These are phyloP conservation scores for Gigaspora rosea DNA, from an alignment of 192 early-diverging fungal genomes.

Conservation along the genomic window DNA sequence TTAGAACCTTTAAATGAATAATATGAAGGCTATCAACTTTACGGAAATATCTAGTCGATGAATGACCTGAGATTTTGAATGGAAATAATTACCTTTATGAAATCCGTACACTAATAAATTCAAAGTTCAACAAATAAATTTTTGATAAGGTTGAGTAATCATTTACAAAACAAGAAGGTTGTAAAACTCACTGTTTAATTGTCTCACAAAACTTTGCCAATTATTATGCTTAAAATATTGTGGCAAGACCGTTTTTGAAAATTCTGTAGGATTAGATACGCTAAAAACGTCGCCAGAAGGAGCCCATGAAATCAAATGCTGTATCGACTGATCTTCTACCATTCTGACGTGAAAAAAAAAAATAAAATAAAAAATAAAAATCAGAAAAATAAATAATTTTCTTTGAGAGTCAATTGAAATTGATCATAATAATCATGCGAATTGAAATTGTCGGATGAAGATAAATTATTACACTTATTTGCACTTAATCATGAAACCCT, in stretches of 20 bases:
- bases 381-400: not conserved
- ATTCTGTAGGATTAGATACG: conserved; percentile 84
- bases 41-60: too few relatives aligned
- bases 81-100: conserved; percentile 67
- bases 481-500: not conserved
- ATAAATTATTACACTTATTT: too few relatives aligned
- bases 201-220: conserved; percentile 88
- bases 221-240: conserved; percentile 92
- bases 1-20: too few relatives aligned
- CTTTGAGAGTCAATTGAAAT: too few relatives aligned
- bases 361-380: not conserved
- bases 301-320: conserved; percentile 75
- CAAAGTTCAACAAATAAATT: not conserved
- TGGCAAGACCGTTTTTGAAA: conserved; percentile 76
- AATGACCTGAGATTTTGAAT: too few relatives aligned
- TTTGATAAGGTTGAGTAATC: not conserved
- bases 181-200: conserved; percentile 70
- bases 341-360: conserved; percentile 50
- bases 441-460: too few relatives aligned
- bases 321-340: conserved; percentile 66
- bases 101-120: conserved; percentile 68
- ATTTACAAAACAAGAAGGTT: not conserved
- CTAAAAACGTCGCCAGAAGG: conserved; percentile 81
- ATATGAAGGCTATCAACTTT: not conserved
- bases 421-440: too few relatives aligned